Evolutionary conservation across 2,329 filamentous ascomycete species (phyloP).

Genomic region (Microascus cirrosus): DNA sequence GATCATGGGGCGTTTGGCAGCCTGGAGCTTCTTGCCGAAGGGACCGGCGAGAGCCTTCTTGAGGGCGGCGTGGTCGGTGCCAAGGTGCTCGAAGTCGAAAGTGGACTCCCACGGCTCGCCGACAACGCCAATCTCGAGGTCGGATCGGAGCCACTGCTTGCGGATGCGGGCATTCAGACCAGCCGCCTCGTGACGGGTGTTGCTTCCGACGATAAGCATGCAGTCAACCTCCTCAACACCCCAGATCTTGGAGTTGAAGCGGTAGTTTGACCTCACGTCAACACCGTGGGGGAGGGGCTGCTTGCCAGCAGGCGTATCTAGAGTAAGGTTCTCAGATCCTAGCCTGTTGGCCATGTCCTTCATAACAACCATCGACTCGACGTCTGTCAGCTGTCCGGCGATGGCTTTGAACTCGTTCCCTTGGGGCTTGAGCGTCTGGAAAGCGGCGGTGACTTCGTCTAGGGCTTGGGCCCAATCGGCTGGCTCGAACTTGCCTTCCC

Average conservation of each 20-base stretch:
- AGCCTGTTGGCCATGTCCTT: constrained; percentile 97
- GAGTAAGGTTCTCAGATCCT: constrained; percentile 86
- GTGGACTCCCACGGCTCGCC: constrained; percentile 88
- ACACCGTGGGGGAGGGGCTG: constrained; percentile 83
- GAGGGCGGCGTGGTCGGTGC: constrained; percentile 64
- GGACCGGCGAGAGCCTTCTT: constrained; percentile 76
- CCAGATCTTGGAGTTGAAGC: constrained; percentile 91
- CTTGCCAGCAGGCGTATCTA: constrained; percentile 79
- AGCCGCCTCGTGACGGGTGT: constrained; percentile 89
- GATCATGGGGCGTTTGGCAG: constrained; percentile 90
- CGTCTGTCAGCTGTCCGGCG: constrained; percentile 82
- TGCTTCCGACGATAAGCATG: constrained; percentile 88
- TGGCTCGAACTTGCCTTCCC: constrained; percentile 83
- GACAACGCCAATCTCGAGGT: constrained; percentile 84
- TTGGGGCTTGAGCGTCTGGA: constrained; percentile 67
- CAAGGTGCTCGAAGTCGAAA: constrained; percentile 90
- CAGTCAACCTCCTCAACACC: constrained; percentile 90
- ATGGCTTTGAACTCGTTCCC: constrained; percentile 94
- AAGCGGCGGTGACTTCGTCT: constrained; percentile 73
- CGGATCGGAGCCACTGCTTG: constrained; percentile 94
- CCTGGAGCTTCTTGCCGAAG: constrained; percentile 86
- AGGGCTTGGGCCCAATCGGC: constrained; percentile 94
- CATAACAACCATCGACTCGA: constrained; percentile 87
- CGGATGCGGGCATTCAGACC: constrained; percentile 92
- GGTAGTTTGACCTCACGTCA: constrained; percentile 87